Base-by-base conservation (phyloP, 805 yeast species). In the Yamadazyma laniorum region DNA sequence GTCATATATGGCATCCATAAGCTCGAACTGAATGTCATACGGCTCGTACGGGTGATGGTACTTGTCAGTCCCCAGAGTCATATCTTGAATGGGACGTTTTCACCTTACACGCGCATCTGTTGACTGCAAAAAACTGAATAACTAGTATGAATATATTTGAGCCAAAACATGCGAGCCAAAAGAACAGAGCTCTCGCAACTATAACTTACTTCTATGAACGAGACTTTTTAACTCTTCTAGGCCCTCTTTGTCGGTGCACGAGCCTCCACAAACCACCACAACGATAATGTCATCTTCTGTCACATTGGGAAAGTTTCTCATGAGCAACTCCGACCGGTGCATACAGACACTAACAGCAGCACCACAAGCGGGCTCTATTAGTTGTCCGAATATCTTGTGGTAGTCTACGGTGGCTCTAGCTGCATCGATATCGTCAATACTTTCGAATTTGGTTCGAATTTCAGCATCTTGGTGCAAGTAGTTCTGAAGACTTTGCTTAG, bases 1-100 rank as follows among this genome's bases (percentile, higher is more conserved):
- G 17, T 74, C 74, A 49, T 84, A 84, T n/a, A 91, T 71, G 15
- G 80, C 75, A 21, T 67, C 63, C 97, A 90, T 90, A 47, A 90
- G 73, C 42, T 81, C 75, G 16, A 73, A 29, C 56, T 90, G 98
- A 44, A 89, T 88, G 18, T 67, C 70, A 57, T 90, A 90, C 0
- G 98, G 97, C 32, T 59, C 53, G 55, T 71, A 90, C 1, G 98
- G 98, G 56, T 90, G 97, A 52, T 74, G 64, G 58, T 73, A 86
- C 28, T 22, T 27, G 18, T 25, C 32, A 18, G 18, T 6, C 12
- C 32, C 13, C 21, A 13, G 18, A 15, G 28, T 31, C 32, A 19
- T 23, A n/a, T n/a, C n/a, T n/a, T 15, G 23, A 21, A 7, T 21
- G 23, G 23, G 23, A 21, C 23, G 6, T 21, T 9, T 12, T n/a